Base-by-base conservation (phyloP, 768 basidiomycete genomes). In the Pleurotus cornucopiae region DNA sequence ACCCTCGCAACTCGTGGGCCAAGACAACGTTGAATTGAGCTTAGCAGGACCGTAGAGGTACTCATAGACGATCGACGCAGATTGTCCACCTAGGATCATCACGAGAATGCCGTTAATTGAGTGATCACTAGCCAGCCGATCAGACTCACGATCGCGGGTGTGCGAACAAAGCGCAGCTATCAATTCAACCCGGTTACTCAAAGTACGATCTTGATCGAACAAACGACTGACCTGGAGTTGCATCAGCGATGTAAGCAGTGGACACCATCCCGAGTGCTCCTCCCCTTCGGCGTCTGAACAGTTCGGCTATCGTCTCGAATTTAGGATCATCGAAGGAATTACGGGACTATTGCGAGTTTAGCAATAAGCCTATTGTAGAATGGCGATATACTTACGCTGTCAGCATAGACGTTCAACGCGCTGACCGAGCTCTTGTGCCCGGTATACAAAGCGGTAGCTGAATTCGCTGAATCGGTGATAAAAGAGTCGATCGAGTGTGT, bases 381-480 rank as follows among this genome's bases (percentile, higher is more conserved):
- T 2, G 21, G 45, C 46, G 48, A 23, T 5, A 53, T 4, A 66
- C 71, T 59, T 39, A 76, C 76, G 57, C 75, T 76, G 58, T 77
- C 76, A 7, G 66, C 74, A 53, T 66, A 76, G 41, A 77, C 76
- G 40, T 71, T 73, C 41, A 76, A 59, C 6, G 74, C 71, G 46
- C 73, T 73, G 44, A 76, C 76, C 5, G 69, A 67, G 5, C 71
- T 70, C 62, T 77, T 77, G 61, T 77, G 76, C 14, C 76, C 76
- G 0, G 73, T 74, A 57, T 75, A 77, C 20, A 77, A 65, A 18
- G 76, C 74, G 30, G 75, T 76, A 2, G 76, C 76, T 12, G 75
- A 76, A 64, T 77, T 77, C 2, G 76, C 76, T 4, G 76, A 77
- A 62, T 77, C 76, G 49, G 76, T 77, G 59, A 77, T 77, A 60